Evolutionary conservation across 148 eudicot species (phyloP).

Genomic region (Silene conica): DNA sequence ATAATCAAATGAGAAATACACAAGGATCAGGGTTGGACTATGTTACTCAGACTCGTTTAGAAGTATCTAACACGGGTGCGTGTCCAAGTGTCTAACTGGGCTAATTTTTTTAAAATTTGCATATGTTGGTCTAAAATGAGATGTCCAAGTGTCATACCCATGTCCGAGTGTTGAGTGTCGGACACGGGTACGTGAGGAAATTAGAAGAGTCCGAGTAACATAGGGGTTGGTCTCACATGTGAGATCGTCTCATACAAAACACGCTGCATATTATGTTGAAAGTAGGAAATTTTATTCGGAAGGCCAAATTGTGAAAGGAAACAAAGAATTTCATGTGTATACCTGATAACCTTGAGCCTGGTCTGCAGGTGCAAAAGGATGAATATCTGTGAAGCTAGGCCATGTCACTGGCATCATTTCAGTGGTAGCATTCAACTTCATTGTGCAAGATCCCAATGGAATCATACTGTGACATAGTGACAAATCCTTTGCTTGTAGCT

Average conservation of each 20-base stretch:
- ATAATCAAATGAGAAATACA: not conserved
- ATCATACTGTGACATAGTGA: constrained; percentile 99
- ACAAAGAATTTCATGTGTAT: not conserved
- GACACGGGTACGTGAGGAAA: too few species aligned
- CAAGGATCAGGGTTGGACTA: not conserved
- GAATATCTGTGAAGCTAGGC: constrained; percentile 73
- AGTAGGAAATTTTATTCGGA: not conserved
- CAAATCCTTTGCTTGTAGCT: constrained; percentile 80
- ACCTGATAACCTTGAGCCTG: constrained; percentile 96
- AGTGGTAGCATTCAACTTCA: constrained; percentile 97
- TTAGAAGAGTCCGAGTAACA: too few species aligned
- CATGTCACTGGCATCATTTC: constrained; percentile 99
- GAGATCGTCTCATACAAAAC: not conserved
- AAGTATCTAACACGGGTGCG: too few species aligned
- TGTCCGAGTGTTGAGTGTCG: too few species aligned
- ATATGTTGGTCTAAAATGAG: too few species aligned
- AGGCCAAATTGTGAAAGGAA: not conserved
- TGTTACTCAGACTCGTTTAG: too few species aligned
- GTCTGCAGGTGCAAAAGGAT: constrained; percentile 88
- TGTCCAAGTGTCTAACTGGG: too few species aligned
- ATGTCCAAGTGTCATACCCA: too few species aligned
- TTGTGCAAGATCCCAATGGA: constrained; percentile 96
- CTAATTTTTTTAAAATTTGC: too few species aligned
- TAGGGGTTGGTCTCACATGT: not conserved
- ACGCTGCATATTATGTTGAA: not conserved